Base-by-base conservation (phyloP, 2,329 filamentous ascomycete species). In the Gnomoniopsis smithogilvyi region DNA sequence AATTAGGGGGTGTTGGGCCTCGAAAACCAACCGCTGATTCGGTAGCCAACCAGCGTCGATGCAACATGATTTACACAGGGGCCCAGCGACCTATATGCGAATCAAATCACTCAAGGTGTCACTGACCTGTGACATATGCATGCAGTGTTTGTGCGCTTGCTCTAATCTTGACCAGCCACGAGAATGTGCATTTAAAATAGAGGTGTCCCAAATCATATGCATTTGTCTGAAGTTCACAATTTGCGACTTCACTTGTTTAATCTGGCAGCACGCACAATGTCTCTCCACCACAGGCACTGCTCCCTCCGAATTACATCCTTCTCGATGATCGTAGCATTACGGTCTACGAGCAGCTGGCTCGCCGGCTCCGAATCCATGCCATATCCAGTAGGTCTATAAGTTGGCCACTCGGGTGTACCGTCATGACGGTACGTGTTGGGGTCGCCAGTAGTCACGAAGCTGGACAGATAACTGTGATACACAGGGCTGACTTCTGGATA, bases 401-500 rank as follows among this genome's bases (percentile, higher is more conserved):
- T 59, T 3, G 68, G 70, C 68, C 68, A 70, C 43, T 67, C 61
- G 2, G 66, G 66, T 17, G 63, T 58, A 2, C 63, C 48, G 14
- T 56, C 46, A 6, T 64, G 61, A 33, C 63, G 63, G 21, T 60
- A 62, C 0, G 56, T 60, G 19, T 75, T 75, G 0, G 74, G 74
- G 56, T 76, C 64, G 1, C 74, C 73, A 0, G 67, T 65, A 0
- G 67, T 62, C 3, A 75, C 72, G 51, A 76, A 76, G 38, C 72
- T 76, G 1, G 73, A 65, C 47, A 74, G 61, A 45, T 76, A 73
- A 0, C 64, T 71, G 38, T 76, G 74, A 36, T 74, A 74, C 0
- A 71, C 22, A 21, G 69, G 69, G 8, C 72, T 67, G n/a, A 74
- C 65, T 19, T 73, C 72, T 0, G 73, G 73, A 19, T 72, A 68